Conservation (phyloP, 2,329 filamentous ascomycete genomes). For the Colletotrichum viniferum region DNA sequence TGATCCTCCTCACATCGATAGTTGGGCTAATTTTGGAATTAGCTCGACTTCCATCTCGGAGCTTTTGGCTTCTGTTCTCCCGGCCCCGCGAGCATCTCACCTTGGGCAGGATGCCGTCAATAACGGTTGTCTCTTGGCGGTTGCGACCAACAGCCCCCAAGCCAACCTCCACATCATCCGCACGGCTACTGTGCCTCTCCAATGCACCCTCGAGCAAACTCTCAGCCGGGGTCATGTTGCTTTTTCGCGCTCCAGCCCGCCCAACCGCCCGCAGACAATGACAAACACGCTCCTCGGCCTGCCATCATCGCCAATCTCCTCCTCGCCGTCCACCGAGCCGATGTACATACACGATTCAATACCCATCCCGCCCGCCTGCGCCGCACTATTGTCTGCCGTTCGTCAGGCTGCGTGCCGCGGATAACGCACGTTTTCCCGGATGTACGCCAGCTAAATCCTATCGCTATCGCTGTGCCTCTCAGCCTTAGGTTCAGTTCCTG, state of each 20-base stretch:
- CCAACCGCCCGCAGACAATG: not conserved
- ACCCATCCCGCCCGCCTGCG: slow-evolving; percentile 16
- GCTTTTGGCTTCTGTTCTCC: not conserved
- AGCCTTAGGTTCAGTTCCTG: not conserved
- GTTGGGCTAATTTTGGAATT: slow-evolving; percentile 18
- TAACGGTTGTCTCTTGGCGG: not conserved
- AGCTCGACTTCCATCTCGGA: not conserved
- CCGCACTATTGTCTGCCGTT: slow-evolving; percentile 5
- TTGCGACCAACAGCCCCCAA: not conserved
- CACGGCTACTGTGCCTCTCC: not conserved
- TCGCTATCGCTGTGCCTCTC: not conserved
- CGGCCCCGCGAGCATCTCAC: not conserved
- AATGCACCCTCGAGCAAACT: not conserved
- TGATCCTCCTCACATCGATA: not conserved
- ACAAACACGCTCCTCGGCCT: not conserved
- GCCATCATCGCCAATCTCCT: slow-evolving; percentile 7
- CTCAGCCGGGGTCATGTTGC: not conserved
- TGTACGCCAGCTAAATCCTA: not conserved
- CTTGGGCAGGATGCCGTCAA: slow-evolving; percentile 24
- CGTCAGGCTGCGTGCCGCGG: not conserved
- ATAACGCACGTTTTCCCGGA: slow-evolving; percentile 4
- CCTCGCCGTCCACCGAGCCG: not conserved
- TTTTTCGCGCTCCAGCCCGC: not conserved
- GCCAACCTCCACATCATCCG: not conserved
- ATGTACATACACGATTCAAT: slow-evolving; percentile 12